phyloP scores from a whole-genome alignment of 768 basidiomycete species.

The Auricularia heimuer region DNA sequence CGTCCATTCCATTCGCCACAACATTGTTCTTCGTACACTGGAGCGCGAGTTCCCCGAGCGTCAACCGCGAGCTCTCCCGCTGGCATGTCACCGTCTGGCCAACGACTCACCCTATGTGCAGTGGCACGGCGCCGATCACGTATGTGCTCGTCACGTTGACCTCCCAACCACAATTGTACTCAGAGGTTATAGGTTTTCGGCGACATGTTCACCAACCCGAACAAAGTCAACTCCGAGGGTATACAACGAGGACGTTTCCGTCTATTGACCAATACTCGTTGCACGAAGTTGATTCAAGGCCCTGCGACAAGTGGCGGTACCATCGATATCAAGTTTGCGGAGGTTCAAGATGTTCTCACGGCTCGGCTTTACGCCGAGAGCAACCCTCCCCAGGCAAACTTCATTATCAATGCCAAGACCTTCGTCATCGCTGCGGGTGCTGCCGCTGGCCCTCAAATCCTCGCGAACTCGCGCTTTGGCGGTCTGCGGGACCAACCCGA shows the following conservation, averaged over 20 bases:
- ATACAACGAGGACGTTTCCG: slow-evolving; percentile 7
- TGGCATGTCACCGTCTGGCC: slow-evolving; percentile 15
- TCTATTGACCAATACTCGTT: slow-evolving; percentile 13
- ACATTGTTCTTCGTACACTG: slow-evolving; percentile 13
- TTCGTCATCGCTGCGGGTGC: slow-evolving; percentile 15
- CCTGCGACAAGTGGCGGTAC: not conserved
- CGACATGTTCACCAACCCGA: slow-evolving; percentile 6
- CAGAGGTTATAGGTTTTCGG: slow-evolving; percentile 6
- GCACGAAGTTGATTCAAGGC: slow-evolving; percentile 5
- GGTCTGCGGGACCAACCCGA: not conserved
- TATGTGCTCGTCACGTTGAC: not conserved
- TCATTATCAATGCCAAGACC: not conserved
- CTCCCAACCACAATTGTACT: not conserved
- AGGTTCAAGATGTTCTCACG: not conserved
- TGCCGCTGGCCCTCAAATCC: slow-evolving; percentile 7
- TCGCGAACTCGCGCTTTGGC: slow-evolving; percentile 12
- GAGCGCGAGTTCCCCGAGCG: slow-evolving; percentile 3
- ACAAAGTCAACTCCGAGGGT: not conserved
- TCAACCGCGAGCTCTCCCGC: slow-evolving; percentile 13
- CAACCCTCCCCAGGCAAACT: not conserved
- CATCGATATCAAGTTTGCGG: not conserved
- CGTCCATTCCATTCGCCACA: slow-evolving; percentile 17
- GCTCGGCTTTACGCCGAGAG: not conserved
- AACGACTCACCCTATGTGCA: slow-evolving; percentile 13
- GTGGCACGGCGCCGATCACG: slow-evolving; percentile 14